These are phyloP conservation scores for Jaltomata sinuosa DNA, from an alignment of 257 asterid genomes.

Conservation along the genomic window DNA sequence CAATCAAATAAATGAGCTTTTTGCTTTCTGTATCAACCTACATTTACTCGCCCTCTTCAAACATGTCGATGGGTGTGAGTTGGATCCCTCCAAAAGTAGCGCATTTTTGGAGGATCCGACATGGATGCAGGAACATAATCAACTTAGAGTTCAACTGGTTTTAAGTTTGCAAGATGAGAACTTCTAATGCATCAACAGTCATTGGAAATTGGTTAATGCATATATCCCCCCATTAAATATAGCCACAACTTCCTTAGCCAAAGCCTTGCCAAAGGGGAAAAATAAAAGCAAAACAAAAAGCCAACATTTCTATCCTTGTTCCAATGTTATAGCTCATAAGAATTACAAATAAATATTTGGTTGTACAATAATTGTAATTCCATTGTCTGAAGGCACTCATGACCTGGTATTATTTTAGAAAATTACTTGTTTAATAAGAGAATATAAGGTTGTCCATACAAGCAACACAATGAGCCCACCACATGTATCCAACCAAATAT, in stretches of 20 bases:
- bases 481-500: slow-evolving; percentile 9
- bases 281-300: not conserved
- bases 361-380: not conserved
- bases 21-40: not conserved
- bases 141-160: not conserved
- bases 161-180: not conserved
- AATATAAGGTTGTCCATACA: not conserved
- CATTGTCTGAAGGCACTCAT: not conserved
- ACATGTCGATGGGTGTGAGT: too few species aligned
- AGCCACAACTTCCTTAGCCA: not conserved
- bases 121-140: too few species aligned
- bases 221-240: not conserved
- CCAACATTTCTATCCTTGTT: not conserved
- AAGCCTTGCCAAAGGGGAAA: not conserved
- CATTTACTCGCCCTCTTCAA: too few species aligned
- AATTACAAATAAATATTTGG: not conserved
- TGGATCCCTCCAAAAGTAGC: too few species aligned
- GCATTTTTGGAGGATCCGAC: too few species aligned
- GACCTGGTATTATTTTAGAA: not conserved
- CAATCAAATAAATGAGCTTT: not conserved
- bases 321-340: not conserved
- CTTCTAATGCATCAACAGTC: not conserved
- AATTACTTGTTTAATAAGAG: not conserved
- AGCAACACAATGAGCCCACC: slow-evolving; percentile 15
- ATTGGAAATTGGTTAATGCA: not conserved